Evolutionary conservation across 2,329 filamentous ascomycete species (phyloP), one percentile per base, ranked within the genome.

Genomic region (Hypomyces perniciosus): DNA sequence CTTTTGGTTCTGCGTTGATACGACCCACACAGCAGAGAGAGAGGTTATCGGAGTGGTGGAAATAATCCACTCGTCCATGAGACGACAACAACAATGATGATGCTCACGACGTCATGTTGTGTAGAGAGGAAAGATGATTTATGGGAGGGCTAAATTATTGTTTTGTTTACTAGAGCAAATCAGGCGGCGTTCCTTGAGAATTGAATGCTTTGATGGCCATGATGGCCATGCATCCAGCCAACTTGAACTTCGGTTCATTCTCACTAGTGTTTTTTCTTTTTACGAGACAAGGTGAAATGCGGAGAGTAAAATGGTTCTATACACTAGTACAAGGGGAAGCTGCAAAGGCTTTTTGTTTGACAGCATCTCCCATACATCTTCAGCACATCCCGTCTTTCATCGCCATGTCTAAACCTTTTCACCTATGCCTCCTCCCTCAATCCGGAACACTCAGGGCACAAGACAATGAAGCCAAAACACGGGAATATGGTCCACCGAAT

Each of bases 251-350:
- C 20, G 20, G 20, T 20, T 20, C 20, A 20, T 9, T 10, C 40
- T 42, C 40, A 29, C 4, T 26, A 26, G 2, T 29, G 8, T 27
- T 4, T 4, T 42, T 28, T 27, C 6, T 3, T 3, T 44, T 13
- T 37, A 27, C 12, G 27, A 40, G 27, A 6, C n/a, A 34, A 28
- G 12, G 20, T 34, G 31, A 8, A 13, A 33, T 47, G 48, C 44
- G 44, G 52, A 50, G 52, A 50, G 51, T 34, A 57, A 55, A 57
- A 54, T 41, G 56, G 56, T 61, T 69, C 63, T 69, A 67, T 68
- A 68, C 65, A 69, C 62, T 66, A 63, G 56, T 68, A 67, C 65
- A 68, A 60, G 58, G 57, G 52, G 46, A 33, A 50, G 37, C 51
- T 50, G 42, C 51, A 49, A 28, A 38, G 29, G 13, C 31, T 12